Conservation (phyloP, 139 green algal species). For the Trebouxia sp. region DNA sequence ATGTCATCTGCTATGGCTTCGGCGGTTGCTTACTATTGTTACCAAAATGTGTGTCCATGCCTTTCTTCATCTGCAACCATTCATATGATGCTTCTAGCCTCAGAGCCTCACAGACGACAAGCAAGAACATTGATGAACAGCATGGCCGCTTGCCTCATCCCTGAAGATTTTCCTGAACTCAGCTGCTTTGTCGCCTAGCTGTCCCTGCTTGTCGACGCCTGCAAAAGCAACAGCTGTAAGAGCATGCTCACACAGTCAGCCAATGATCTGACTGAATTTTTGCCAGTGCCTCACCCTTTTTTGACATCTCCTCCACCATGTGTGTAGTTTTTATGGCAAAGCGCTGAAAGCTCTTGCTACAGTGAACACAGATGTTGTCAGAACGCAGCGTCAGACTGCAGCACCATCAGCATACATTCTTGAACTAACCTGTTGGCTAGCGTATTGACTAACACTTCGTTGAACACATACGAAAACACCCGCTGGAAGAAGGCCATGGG, state of each 20-base stretch:
- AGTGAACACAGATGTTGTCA: background rate
- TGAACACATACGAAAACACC: conserved; percentile 64
- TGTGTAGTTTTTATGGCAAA: conserved; percentile 67
- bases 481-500: conserved; percentile 69
- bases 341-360: conserved; percentile 67
- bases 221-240: too few species aligned
- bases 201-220: conserved; percentile 34
- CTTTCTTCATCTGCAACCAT: conserved; percentile 30
- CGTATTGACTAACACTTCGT: conserved; percentile 71
- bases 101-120: background rate
- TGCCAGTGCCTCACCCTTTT: conserved; percentile 49
- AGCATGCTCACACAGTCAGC: too few species aligned
- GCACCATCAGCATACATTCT: background rate
- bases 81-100: background rate
- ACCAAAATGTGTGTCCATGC: conserved; percentile 25
- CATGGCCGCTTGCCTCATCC: conserved; percentile 44
- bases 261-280: too few species aligned
- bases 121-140: background rate
- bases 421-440: conserved; percentile 59
- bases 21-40: conserved; percentile 15
- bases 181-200: conserved; percentile 34
- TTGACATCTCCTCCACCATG: conserved; percentile 47
- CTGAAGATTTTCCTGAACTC: conserved; percentile 50
- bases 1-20: conserved; percentile 22
- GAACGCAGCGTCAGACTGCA: background rate